Conservation (phyloP, 2,329 filamentous ascomycete genomes). For the Ramichloridium luteum region DNA sequence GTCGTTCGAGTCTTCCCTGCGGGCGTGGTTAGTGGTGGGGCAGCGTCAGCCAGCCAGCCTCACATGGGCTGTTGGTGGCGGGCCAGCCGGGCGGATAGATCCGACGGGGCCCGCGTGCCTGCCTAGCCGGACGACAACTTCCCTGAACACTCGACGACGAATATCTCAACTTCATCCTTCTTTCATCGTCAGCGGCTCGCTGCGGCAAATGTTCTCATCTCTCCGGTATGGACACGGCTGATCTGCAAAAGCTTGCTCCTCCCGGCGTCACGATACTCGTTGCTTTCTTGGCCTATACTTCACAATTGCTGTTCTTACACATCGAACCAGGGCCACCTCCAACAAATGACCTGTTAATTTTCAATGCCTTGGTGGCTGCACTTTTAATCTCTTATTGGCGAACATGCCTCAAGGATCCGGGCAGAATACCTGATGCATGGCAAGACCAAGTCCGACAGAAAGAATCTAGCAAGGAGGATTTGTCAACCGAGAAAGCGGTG, state of each 20-base stretch:
- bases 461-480: conserved; percentile 15
- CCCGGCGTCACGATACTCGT: conserved; percentile 56
- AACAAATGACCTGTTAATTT: conserved; percentile 43
- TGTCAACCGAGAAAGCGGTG: conserved; percentile 14
- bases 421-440: conserved; percentile 39
- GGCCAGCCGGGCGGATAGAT: too few species aligned
- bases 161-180: too few species aligned
- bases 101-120: too few species aligned
- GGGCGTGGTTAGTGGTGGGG: too few species aligned
- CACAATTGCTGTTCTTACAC: conserved; percentile 56
- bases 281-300: conserved; percentile 56
- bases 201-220: too few species aligned
- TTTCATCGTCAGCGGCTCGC: too few species aligned
- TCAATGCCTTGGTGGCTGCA: conserved; percentile 53
- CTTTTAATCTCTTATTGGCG: conserved; percentile 60
- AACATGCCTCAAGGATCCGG: conserved; percentile 48
- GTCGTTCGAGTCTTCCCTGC: too few species aligned
- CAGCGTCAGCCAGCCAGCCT: too few species aligned
- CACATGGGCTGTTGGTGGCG: too few species aligned
- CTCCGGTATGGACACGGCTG: conserved; percentile 11
- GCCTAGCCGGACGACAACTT: too few species aligned
- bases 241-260: conserved; percentile 44
- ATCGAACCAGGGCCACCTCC: conserved; percentile 48
- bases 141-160: too few species aligned
- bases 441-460: conserved; percentile 11